phyloP scores from a whole-genome alignment of 768 basidiomycete species.

The Mycena vitilis region DNA sequence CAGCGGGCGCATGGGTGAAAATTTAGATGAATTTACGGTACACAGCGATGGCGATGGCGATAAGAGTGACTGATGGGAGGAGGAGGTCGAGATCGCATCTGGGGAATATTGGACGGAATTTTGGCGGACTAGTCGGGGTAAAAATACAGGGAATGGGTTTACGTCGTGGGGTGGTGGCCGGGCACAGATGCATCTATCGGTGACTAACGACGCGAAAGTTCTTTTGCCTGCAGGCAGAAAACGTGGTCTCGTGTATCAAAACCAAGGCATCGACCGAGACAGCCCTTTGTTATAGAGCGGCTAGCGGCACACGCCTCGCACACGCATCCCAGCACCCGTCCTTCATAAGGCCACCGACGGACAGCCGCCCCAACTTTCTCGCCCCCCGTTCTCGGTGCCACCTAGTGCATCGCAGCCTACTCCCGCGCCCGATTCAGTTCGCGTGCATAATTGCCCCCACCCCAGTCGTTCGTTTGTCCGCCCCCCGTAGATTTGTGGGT shows the following conservation, averaged over 20 bases:
- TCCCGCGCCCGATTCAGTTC: slow-evolving; percentile 64
- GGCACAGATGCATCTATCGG: slow-evolving; percentile 27
- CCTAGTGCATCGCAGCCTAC: slow-evolving; percentile 42
- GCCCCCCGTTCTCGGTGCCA: slow-evolving; percentile 40
- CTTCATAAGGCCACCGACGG: slow-evolving; percentile 64
- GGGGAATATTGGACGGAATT: slow-evolving; percentile 1
- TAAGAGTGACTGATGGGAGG: slow-evolving; percentile 67
- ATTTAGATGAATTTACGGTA: slow-evolving; percentile 11
- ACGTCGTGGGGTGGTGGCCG: slow-evolving; percentile 28
- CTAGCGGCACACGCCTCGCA: slow-evolving; percentile 67
- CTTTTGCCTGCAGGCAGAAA: slow-evolving; percentile 81
- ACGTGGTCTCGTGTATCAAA: slow-evolving; percentile 77
- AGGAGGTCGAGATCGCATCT: slow-evolving; percentile 31
- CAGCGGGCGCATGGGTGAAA: background rate
- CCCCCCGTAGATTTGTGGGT: slow-evolving; percentile 24
- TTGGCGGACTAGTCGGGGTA: background rate
- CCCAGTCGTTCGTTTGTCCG: slow-evolving; percentile 41
- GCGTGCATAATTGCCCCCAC: slow-evolving; percentile 55
- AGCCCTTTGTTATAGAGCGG: slow-evolving; percentile 50
- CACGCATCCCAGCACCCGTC: slow-evolving; percentile 53
- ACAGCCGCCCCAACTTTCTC: slow-evolving; percentile 56
- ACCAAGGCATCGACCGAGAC: slow-evolving; percentile 57
- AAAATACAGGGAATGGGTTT: slow-evolving; percentile 26
- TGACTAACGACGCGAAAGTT: slow-evolving; percentile 49
- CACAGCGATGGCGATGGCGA: slow-evolving; percentile 48